Percentiles rank a stretch among this genome's conserved stretches.
phyloP scores from a whole-genome alignment of 2,329 filamentous ascomycete species.

The Emergomyces pasteurianus region DNA sequence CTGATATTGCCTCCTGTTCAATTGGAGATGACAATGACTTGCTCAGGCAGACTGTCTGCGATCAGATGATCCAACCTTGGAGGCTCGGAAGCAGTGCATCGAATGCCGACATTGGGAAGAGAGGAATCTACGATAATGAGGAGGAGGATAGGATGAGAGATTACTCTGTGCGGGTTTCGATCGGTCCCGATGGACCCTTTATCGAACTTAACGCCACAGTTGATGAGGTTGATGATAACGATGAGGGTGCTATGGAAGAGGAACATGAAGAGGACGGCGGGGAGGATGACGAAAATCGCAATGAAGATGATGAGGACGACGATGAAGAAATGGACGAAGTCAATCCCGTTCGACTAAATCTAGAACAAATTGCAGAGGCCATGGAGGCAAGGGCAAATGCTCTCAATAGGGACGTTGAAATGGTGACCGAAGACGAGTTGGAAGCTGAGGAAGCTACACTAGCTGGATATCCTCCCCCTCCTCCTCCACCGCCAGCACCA shows the following conservation, averaged over 20 bases:
- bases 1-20: slow-evolving; percentile 80
- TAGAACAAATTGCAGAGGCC: slow-evolving; percentile 10
- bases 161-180: neutral
- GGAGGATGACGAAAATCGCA: slow-evolving; percentile 24
- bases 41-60: slow-evolving; percentile 70
- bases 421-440: slow-evolving; percentile 51
- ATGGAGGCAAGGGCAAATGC: slow-evolving; percentile 6
- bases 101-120: slow-evolving; percentile 64
- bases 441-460: slow-evolving; percentile 68
- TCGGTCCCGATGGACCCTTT: neutral
- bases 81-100: slow-evolving; percentile 69
- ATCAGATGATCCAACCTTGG: slow-evolving; percentile 85
- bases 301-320: slow-evolving; percentile 20
- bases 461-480: slow-evolving; percentile 58
- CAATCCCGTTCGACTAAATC: slow-evolving; percentile 21
- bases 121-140: slow-evolving; percentile 73
- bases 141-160: slow-evolving; percentile 32
- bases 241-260: slow-evolving; percentile 12
- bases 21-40: slow-evolving; percentile 71
- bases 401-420: slow-evolving; percentile 40
- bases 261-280: slow-evolving; percentile 34
- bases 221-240: neutral
- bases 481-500: slow-evolving; percentile 51
- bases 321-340: slow-evolving; percentile 29
- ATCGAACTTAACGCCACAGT: slow-evolving; percentile 13